Base-by-base conservation (phyloP, 106 monocot genomes). In the Dendrobium catenatum region DNA sequence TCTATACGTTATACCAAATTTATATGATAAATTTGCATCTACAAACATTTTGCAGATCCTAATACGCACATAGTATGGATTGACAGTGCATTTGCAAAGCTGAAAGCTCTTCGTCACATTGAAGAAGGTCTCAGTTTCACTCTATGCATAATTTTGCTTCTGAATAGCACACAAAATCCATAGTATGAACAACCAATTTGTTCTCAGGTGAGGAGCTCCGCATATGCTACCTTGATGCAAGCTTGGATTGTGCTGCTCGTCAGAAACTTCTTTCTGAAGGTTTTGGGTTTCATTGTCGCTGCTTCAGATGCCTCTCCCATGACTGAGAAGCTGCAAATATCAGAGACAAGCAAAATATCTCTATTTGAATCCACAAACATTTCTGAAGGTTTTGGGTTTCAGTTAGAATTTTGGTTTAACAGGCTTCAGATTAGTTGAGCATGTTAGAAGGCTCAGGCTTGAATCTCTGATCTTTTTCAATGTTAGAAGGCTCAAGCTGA, bases 171-270 rank as follows among this genome's bases (percentile, higher is more conserved):
- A 7, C 9, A 9, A 46, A 9, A 9, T 9, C 6, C 46, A 37
- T 37, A 37, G 37, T 46, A 6, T 46, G 8, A 46, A 46, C 46
- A 9, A 46, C 46, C 6, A 51, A 11, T 80, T 51, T 82, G 77
- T 18, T 82, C 29, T 68, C 66, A 96, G 94, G 86, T 47, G 96
- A 96, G 79, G 96, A 96, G 78, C 90, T 96, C 66, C 81, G 90
- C 26, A 94, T 96, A 46, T 96, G 94, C 85, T 96, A 96, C 58
- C 90, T 96, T 40, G 96, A 96, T 84, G 84, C 92, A n/a, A 96
- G 96, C 82, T 89, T 96, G 94, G 89, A 85, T 70, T 42, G 37
- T 19, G 76, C 87, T n/a, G 96, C 94, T 80, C 87, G 96, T 1
- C 93, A 88, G 83, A 79, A 76, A 33, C 54, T 96, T 81, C 96